phyloP scores from a whole-genome alignment of 331 rosid genomes.

The Saraca asoca region DNA sequence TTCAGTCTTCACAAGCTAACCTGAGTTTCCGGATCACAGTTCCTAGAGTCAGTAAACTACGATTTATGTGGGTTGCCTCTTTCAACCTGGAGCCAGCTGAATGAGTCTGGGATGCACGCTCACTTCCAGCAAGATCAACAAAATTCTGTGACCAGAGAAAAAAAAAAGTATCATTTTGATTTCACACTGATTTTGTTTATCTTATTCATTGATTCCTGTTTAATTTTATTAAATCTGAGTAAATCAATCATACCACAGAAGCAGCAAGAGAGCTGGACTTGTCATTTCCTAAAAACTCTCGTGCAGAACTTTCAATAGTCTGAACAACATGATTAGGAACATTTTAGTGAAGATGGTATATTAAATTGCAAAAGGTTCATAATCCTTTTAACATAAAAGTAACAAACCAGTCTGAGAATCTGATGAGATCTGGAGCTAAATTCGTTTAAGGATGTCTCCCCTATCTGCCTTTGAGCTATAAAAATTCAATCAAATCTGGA shows the following conservation, averaged over 20 bases:
- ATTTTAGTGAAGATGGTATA: constrained; percentile 31
- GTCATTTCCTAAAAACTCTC: constrained; percentile 84
- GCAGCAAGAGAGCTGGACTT: constrained; percentile 87
- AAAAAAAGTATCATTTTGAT: constrained; percentile 24
- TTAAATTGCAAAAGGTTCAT: constrained; percentile 18
- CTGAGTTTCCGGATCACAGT: constrained; percentile 99
- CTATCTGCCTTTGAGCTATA: constrained; percentile 95
- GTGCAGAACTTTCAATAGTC: constrained; percentile 94
- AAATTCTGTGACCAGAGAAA: constrained; percentile 62
- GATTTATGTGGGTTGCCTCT: constrained; percentile 99
- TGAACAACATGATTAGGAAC: constrained; percentile 39
- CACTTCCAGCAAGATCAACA: constrained; percentile 98
- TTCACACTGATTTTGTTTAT: constrained; percentile 18
- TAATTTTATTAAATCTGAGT: constrained; percentile 4
- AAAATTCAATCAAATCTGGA: constrained; percentile 26
- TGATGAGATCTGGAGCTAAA: constrained; percentile 99
- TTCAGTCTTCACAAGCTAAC: constrained; percentile 44
- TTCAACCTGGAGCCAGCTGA: constrained; percentile 94
- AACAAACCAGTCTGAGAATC: constrained; percentile 83
- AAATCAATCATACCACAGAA: constrained; percentile 68
- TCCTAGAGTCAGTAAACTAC: constrained; percentile 93
- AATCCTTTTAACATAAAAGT: constrained; percentile 5
- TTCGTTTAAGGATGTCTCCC: constrained; percentile 93
- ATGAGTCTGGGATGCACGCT: constrained; percentile 88
- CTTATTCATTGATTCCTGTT: neutral